Base-by-base conservation (phyloP, 768 basidiomycete genomes). In the Goffeauzyma gilvescens region DNA sequence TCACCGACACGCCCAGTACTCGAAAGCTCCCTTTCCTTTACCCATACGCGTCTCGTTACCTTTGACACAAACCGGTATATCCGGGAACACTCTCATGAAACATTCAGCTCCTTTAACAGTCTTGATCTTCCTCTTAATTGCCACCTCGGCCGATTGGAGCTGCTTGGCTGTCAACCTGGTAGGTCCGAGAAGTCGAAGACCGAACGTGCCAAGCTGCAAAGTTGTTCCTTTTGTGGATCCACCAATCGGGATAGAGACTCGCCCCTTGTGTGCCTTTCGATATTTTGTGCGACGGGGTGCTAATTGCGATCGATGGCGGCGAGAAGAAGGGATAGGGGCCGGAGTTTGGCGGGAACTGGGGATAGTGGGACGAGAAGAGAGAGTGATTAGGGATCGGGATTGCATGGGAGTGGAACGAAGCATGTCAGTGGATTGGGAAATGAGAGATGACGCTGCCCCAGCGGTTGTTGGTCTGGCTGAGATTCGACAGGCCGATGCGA, bases 31-130 rank as follows among this genome's bases (percentile, higher is more conserved):
- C 64, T 98, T 98, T 46, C 93, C 93, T 66, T 96, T 96, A 38
- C 93, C 93, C 93, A 96, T 95, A 71, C 93, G 81, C 5, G 86
- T 89, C 65, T 96, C 89, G 54, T 93, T 96, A 41, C 93, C 90
- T 75, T 98, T 96, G 42, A 95, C 78, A 68, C 89, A 93, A 46
- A 98, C 87, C 2, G 89, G 87, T 46, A 93, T 78, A 65, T 96
- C 87, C 4, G 93, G 90, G 67, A 96, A 96, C 31, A 95, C 79
- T 38, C 89, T 71, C 63, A 90, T 55, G 60, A 73, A 87, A 32
- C 86, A 75, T 65, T 86, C 82, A 26, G 75, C 71, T 5, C 89
- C 86, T 58, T 95, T 95, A 33, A 95, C 70, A 9, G 74, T 62
- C 65, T 93, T 96, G 47, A 93, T 71, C 59, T 85, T 87, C 55